Evolutionary conservation across 768 basidiomycete species (phyloP), one percentile per base, ranked within the genome.

Genomic region (Gloeopeniophorella convolvens): DNA sequence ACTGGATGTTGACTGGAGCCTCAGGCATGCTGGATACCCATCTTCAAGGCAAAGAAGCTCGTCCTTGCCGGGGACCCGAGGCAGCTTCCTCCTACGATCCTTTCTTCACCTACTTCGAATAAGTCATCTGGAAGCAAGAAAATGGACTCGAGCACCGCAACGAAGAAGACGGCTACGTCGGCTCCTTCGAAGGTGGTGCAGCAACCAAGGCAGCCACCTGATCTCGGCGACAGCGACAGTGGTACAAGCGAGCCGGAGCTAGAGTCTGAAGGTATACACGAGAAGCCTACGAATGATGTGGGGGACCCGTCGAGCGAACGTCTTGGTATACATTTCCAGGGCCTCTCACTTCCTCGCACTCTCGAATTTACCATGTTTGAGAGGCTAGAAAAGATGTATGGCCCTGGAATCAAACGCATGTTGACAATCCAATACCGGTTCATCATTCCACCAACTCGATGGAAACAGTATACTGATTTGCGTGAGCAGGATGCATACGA

Each of bases 51-150:
- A 1, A 85, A 83, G 69, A 95, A 92, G 64, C 70, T 93, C 42
- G 85, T 93, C 12, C 71, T 96, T 21, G 94, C 94, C 1, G 95
- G 95, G 0, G 95, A 97, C 66, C 94, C 93, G 2, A 85, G 91
- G 75, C 95, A 98, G 70, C 74, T 99, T 3, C 93, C 93, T 0
- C 95, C 95, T 0, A 99, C 95, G 0, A 80, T 98, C 40, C 71
- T 95, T 24, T 89, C 90, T 4, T 60, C 78, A 7, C 70, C 80
- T 51, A 68, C 69, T 24, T 65, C 70, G 48, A 66, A 66, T 30
- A 44, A 42, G n/a, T 15, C 31, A 18, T 18, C 6, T 5, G 13
- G 33, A 41, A 32, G 15, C 16, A 30, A 34, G 27, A 39, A 7
- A 39, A 37, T 12, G 9, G 9, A 11, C 31, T 5, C n/a, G n/a